Evolutionary conservation across 495 filamentous ascomycete genomes (phyloP).

Genomic region (Aspergillus mulundensis): DNA sequence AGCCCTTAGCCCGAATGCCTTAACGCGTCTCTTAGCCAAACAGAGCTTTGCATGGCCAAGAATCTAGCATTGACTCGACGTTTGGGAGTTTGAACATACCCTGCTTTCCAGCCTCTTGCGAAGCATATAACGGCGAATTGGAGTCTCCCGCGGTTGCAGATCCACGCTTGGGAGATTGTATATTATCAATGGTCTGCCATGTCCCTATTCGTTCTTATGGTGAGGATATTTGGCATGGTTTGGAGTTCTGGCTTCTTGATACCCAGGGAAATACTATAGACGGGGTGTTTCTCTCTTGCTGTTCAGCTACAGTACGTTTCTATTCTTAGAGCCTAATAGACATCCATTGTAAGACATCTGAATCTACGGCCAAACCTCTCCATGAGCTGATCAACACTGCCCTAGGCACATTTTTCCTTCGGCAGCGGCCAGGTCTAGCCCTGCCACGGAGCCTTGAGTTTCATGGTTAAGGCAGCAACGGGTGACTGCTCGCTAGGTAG

Average conservation of each 20-base stretch:
- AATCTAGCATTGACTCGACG: not conserved
- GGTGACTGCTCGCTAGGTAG: not conserved
- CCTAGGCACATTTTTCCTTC: not conserved
- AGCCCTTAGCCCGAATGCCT: constrained; percentile 5
- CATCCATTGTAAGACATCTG: not conserved
- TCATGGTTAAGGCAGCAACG: not conserved
- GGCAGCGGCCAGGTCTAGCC: not conserved
- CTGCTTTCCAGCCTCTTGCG: not conserved
- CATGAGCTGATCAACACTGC: not conserved
- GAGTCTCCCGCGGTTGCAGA: not conserved
- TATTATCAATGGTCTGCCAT: not conserved
- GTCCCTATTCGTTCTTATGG: constrained; percentile 5
- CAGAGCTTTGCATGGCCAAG: not conserved
- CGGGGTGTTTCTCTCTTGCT: constrained; percentile 8
- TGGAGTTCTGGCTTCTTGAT: constrained; percentile 27
- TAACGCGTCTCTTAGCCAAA: not conserved
- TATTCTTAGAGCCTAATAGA: constrained; percentile 17
- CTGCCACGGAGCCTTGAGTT: too few relatives aligned
- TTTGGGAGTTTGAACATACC: not conserved
- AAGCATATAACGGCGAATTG: not conserved
- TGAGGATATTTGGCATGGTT: constrained; percentile 10
- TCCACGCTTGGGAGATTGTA: constrained; percentile 15
- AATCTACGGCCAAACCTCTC: not conserved
- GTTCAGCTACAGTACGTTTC: constrained; percentile 10
- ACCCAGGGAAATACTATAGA: constrained; percentile 25